Percentiles rank a stretch among this genome's conserved stretches.
phyloP scores from a whole-genome alignment of 805 yeast species.

The Candida railenensis region DNA sequence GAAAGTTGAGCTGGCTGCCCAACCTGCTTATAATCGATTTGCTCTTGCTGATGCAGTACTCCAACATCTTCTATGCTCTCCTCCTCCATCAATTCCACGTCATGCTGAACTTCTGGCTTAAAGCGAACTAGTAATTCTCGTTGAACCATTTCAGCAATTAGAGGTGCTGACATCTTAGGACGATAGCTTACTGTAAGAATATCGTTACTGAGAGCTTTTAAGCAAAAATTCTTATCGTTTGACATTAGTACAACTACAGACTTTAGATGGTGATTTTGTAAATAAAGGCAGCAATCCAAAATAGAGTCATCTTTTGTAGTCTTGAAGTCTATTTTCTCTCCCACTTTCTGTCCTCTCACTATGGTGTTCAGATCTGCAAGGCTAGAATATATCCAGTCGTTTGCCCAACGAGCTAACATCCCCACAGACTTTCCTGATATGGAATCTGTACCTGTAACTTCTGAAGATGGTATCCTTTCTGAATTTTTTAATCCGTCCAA shows the following conservation, averaged over 20 bases:
- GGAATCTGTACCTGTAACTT: constrained; percentile 6
- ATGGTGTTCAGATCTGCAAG: constrained; percentile 52
- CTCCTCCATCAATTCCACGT: neutral
- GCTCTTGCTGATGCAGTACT: neutral
- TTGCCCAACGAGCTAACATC: constrained; percentile 66
- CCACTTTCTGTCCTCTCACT: constrained; percentile 63
- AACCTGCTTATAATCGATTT: neutral
- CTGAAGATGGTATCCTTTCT: constrained; percentile 10
- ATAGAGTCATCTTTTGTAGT: constrained; percentile 75
- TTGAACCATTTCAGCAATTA: constrained; percentile 42
- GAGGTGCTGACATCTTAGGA: constrained; percentile 41
- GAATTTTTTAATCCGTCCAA: constrained; percentile 77
- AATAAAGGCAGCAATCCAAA: constrained; percentile 77
- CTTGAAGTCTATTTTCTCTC: constrained; percentile 48
- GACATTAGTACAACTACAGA: constrained; percentile 61
- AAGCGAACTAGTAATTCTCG: neutral
- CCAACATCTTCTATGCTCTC: neutral
- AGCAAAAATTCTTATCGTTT: constrained; percentile 81
- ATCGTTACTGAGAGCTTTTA: constrained; percentile 69
- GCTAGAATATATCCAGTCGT: constrained; percentile 68
- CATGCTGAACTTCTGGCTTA: neutral
- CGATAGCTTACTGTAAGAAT: constrained; percentile 60
- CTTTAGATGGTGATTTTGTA: constrained; percentile 36
- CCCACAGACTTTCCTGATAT: constrained; percentile 43
- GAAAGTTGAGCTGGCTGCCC: neutral